Conservation (phyloP, 805 yeast species). For the Jamesozyma jinghongensis region DNA sequence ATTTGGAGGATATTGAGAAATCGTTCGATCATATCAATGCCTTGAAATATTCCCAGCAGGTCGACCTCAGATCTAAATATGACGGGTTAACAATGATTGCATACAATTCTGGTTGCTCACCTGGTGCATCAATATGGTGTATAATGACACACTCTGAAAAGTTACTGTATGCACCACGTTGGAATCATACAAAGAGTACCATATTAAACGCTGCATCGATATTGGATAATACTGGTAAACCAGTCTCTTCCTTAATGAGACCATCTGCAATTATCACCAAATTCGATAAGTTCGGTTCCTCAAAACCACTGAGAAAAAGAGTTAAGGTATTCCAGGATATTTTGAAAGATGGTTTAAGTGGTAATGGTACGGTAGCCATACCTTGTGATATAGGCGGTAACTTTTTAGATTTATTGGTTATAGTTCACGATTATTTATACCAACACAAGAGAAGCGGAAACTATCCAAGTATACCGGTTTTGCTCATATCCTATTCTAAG, state of each 20-base stretch:
- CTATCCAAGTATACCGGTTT: conserved; percentile 49
- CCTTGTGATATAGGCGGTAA: conserved; percentile 80
- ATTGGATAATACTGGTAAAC: conserved; percentile 48
- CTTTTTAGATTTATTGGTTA: conserved; percentile 65
- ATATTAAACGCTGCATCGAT: conserved; percentile 67
- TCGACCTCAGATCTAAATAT: conserved; percentile 48
- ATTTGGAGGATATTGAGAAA: conserved; percentile 65
- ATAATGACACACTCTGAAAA: conserved; percentile 66
- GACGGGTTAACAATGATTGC: conserved; percentile 67
- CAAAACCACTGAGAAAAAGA: conserved; percentile 51
- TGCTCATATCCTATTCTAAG: conserved; percentile 70
- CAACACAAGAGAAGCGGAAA: conserved; percentile 25
- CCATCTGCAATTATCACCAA: conserved; percentile 81
- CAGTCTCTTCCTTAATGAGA: conserved; percentile 54
- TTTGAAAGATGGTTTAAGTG: conserved; percentile 36
- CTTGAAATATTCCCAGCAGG: conserved; percentile 72
- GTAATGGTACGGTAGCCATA: conserved; percentile 58
- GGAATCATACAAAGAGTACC: conserved; percentile 91
- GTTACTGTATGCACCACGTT: conserved; percentile 78
- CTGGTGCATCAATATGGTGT: conserved; percentile 92
- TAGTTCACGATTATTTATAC: conserved; percentile 57
- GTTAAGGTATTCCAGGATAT: conserved; percentile 61
- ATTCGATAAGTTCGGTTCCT: conserved; percentile 46
- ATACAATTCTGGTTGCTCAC: conserved; percentile 80
- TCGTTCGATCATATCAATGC: conserved; percentile 63